A percentile compares a stretch with the other conserved stretches of the same genome.
These are phyloP conservation scores for Inga oerstediana DNA, from an alignment of 306 rosid species.

Conservation along the genomic window DNA sequence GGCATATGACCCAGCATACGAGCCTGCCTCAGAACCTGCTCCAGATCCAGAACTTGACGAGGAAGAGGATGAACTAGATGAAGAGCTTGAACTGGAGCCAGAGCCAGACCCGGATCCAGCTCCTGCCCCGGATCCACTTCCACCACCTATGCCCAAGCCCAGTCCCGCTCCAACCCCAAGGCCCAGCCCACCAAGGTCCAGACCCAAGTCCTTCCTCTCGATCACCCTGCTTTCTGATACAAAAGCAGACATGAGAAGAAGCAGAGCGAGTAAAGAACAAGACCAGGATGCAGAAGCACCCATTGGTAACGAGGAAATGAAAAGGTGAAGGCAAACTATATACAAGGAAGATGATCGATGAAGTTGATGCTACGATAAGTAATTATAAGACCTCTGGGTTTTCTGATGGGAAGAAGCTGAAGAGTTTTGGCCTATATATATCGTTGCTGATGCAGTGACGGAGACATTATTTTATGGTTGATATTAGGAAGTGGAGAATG, in stretches of 20 bases:
- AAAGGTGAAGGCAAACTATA: background rate
- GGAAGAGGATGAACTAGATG: constrained; percentile 51
- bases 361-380: background rate
- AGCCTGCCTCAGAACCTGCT: constrained; percentile 53
- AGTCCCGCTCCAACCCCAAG: constrained; percentile 54
- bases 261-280: constrained; percentile 33
- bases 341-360: background rate
- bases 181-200: constrained; percentile 62
- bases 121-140: constrained; percentile 55
- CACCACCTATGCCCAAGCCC: constrained; percentile 55
- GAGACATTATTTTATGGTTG: constrained; percentile 23
- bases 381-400: background rate
- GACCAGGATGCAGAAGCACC: constrained; percentile 37
- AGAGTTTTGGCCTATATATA: constrained; percentile 34
- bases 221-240: constrained; percentile 43
- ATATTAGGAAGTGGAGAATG: constrained; percentile 22
- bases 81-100: constrained; percentile 51
- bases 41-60: constrained; percentile 51
- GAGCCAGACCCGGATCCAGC: constrained; percentile 53
- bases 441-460: constrained; percentile 21
- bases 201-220: constrained; percentile 52
- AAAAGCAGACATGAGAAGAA: constrained; percentile 41
- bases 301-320: constrained; percentile 31
- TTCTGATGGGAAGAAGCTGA: background rate
- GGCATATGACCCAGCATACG: constrained; percentile 36